Evolutionary conservation across 1,139 yeast genomes (phyloP).

Genomic region (Yamadazyma dendronema): DNA sequence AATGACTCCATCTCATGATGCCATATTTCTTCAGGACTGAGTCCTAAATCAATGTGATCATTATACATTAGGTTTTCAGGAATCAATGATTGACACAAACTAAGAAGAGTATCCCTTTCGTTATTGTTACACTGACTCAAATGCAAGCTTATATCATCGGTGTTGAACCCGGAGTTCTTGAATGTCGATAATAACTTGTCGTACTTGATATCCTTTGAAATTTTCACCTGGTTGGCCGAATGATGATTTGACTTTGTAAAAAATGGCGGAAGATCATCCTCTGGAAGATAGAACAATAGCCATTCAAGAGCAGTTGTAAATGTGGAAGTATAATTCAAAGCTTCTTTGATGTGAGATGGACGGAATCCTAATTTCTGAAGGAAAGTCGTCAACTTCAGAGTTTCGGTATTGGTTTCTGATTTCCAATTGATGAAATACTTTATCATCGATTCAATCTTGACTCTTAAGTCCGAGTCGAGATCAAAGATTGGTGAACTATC

Average conservation of each 20-base stretch:
- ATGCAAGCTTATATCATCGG: conserved; percentile 56
- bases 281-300: conserved; percentile 86
- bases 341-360: conserved; percentile 64
- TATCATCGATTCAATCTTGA: conserved; percentile 53
- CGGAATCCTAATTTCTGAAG: conserved; percentile 64
- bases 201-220: conserved; percentile 41
- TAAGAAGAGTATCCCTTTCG: conserved; percentile 55
- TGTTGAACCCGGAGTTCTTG: conserved; percentile 66
- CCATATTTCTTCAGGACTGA: conserved; percentile 51
- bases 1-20: conserved; percentile 74
- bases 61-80: conserved; percentile 7
- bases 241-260: conserved; percentile 48
- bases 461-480: conserved; percentile 47
- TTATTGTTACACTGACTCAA: conserved; percentile 35
- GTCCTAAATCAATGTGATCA: conserved; percentile 14
- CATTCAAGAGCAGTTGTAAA: conserved; percentile 70
- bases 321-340: conserved; percentile 56
- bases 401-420: conserved; percentile 14
- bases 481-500: conserved; percentile 58
- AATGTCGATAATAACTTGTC: conserved; percentile 52
- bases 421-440: conserved; percentile 57
- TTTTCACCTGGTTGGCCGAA: conserved; percentile 46
- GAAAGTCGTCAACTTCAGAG: conserved; percentile 12
- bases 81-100: conserved; percentile 44
- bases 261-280: conserved; percentile 78